These are phyloP conservation scores for Geotrichum reessii DNA, from an alignment of 1,139 yeast species.

Conservation along the genomic window DNA sequence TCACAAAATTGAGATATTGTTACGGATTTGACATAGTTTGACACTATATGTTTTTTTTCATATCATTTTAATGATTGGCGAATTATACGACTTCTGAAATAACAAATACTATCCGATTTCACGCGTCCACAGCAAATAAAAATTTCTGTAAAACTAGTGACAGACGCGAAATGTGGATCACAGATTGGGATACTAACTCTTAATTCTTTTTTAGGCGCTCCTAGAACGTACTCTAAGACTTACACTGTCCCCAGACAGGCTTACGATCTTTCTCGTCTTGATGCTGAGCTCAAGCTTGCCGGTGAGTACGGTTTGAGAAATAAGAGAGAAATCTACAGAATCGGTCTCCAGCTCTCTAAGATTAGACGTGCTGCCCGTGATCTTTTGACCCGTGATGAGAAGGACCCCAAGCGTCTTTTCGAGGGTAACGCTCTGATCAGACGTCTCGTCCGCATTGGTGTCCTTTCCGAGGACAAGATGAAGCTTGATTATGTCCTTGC, in stretches of 20 bases:
- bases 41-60: background rate
- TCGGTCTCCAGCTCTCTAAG: constrained; percentile 97
- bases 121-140: background rate
- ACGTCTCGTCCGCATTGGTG: constrained; percentile 98
- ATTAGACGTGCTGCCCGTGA: constrained; percentile 99
- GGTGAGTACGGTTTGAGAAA: constrained; percentile 99
- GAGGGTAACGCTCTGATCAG: constrained; percentile 98
- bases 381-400: constrained; percentile 98
- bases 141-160: background rate
- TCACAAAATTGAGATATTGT: too few relatives aligned
- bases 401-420: constrained; percentile 99
- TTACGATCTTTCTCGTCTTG: constrained; percentile 98
- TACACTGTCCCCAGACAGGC: constrained; percentile 99
- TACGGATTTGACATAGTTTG: background rate
- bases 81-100: background rate
- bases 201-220: constrained; percentile 38
- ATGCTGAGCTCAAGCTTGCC: constrained; percentile 96
- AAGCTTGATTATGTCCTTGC: constrained; percentile 99
- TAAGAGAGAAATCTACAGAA: constrained; percentile 99
- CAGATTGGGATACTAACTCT: background rate
- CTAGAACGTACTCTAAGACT: constrained; percentile 99
- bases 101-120: background rate
- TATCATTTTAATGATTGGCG: background rate
- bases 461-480: constrained; percentile 98
- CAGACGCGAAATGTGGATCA: background rate